Evolutionary conservation across 108 stramenopile species (phyloP).

Genomic region (Nitzschia sp.): DNA sequence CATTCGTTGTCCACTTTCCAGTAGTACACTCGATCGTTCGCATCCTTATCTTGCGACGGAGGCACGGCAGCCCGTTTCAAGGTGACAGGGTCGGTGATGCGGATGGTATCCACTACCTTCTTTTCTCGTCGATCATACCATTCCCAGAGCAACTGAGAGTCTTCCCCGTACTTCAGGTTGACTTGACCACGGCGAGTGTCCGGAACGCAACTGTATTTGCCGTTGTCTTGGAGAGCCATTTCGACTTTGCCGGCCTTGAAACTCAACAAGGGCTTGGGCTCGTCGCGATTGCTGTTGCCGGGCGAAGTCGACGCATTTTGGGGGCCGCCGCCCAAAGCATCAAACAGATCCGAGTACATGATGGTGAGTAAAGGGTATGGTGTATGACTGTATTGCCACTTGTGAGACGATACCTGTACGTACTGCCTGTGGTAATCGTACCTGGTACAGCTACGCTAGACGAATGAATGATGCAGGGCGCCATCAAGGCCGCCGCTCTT

Average conservation of each 20-base stretch:
- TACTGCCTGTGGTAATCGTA: too few species aligned
- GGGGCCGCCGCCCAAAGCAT: slow-evolving; percentile 35
- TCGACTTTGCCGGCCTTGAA: slow-evolving; percentile 82
- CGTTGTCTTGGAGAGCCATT: slow-evolving; percentile 49
- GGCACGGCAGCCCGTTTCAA: slow-evolving; percentile 52
- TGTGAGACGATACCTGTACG: too few species aligned
- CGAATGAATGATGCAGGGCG: too few species aligned
- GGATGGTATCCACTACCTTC: slow-evolving; percentile 51
- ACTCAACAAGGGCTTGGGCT: slow-evolving; percentile 46
- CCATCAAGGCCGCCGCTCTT: too few species aligned
- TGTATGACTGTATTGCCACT: too few species aligned
- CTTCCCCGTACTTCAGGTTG: slow-evolving; percentile 40
- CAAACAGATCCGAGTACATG: slow-evolving; percentile 64
- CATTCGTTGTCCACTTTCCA: slow-evolving; percentile 47
- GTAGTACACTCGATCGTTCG: slow-evolving; percentile 37
- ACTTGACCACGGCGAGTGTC: slow-evolving; percentile 74
- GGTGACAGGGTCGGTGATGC: slow-evolving; percentile 37
- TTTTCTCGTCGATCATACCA: slow-evolving; percentile 81
- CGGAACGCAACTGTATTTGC: slow-evolving; percentile 61
- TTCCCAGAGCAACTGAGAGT: slow-evolving; percentile 47
- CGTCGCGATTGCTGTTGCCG: slow-evolving; percentile 14
- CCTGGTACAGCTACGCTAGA: too few species aligned
- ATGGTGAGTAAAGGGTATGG: not conserved
- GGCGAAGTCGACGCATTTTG: slow-evolving; percentile 16
- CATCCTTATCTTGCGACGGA: slow-evolving; percentile 28